These are phyloP conservation scores for Coprinellus aureogranulatus DNA, from an alignment of 768 basidiomycete species.

Conservation along the genomic window DNA sequence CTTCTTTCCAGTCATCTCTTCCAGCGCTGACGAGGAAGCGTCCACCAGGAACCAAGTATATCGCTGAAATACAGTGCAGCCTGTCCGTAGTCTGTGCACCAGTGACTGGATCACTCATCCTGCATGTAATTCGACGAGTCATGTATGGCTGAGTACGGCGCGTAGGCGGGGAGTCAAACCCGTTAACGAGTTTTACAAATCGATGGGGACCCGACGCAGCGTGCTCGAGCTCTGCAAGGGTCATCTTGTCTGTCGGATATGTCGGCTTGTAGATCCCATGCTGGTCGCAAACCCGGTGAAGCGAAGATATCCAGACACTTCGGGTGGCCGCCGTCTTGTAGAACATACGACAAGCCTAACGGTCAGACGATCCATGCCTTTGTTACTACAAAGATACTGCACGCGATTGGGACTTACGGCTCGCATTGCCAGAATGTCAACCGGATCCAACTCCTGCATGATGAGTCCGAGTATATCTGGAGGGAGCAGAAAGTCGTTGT, in stretches of 20 bases:
- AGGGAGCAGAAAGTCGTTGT: no score
- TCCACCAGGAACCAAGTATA: not conserved
- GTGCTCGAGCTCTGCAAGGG: not conserved
- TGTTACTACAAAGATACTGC: not conserved
- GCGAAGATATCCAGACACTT: not conserved
- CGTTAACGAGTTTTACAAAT: not conserved
- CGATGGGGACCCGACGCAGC: not conserved
- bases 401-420: not conserved
- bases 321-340: not conserved
- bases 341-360: not conserved
- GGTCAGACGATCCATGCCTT: no score
- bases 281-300: not conserved
- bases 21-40: not conserved
- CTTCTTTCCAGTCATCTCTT: no score
- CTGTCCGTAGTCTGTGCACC: no score
- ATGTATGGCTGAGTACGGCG: not conserved
- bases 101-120: no score
- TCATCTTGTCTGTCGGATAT: not conserved
- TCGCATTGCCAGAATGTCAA: not conserved
- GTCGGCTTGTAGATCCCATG: constrained; percentile 3
- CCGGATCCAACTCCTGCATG: no score
- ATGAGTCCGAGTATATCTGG: no score
- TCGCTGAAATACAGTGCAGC: not conserved
- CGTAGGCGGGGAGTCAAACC: not conserved
- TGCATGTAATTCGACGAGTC: no score